These are phyloP conservation scores for Stenogyne calaminthoides DNA, from an alignment of 305 asterid genomes.

Conservation along the genomic window DNA sequence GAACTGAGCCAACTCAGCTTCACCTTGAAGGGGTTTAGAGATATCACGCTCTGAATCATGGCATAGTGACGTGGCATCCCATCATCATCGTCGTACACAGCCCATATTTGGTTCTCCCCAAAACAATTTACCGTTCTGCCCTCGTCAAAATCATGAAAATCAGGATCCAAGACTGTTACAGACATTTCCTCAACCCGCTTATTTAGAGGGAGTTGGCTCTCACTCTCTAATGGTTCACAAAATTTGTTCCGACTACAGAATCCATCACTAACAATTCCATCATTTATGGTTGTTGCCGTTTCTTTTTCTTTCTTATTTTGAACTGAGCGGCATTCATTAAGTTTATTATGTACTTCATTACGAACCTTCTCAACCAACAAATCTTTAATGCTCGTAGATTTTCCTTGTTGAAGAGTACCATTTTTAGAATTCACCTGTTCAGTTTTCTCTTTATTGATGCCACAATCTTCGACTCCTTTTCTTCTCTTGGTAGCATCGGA, in stretches of 20 bases:
- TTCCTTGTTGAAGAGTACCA: conserved; percentile 14
- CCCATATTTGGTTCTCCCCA: conserved; percentile 80
- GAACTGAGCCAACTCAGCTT: conserved; percentile 80
- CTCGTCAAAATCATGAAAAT: conserved; percentile 72
- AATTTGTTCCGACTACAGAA: conserved; percentile 29
- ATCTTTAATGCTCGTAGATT: conserved; percentile 39
- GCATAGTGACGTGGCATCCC: conserved; percentile 94
- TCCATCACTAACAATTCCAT: conserved; percentile 16
- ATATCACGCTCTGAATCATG: conserved; percentile 67
- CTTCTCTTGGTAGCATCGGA: conserved; percentile 59
- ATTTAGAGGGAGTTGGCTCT: conserved; percentile 17
- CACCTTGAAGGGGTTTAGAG: conserved; percentile 79
- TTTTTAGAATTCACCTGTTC: conserved; percentile 32
- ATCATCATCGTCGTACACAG: conserved; percentile 79
- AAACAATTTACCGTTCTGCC: conserved; percentile 58
- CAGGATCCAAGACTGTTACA: conserved; percentile 60
- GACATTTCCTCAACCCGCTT: conserved; percentile 32
- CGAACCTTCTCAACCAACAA: conserved; percentile 68
- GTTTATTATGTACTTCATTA: conserved; percentile 46
- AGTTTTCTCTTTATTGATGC: conserved; percentile 34
- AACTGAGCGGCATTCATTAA: conserved; percentile 38
- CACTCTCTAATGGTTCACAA: conserved; percentile 27
- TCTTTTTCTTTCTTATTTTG: conserved; percentile 31
- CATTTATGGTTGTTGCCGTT: conserved; percentile 24
- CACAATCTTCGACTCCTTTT: conserved; percentile 47